These are phyloP conservation scores for Macrolepiota fuliginosa DNA, from an alignment of 768 basidiomycete species.

Conservation along the genomic window DNA sequence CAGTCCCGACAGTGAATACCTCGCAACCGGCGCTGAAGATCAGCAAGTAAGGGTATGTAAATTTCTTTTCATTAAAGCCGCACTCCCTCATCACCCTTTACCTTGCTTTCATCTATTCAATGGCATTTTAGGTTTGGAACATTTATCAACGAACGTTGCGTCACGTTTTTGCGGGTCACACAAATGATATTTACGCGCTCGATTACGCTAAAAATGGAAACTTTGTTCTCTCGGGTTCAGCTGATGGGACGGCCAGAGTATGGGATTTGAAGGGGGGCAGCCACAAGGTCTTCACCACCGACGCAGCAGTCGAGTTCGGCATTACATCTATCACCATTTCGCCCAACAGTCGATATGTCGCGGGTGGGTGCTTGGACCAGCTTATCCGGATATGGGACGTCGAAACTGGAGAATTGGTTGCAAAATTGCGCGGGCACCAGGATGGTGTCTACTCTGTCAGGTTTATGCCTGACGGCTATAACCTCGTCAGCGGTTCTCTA, in stretches of 20 bases:
- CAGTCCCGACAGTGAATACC: slow-evolving; percentile 88
- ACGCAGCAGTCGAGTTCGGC: slow-evolving; percentile 51
- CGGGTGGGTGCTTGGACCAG: slow-evolving; percentile 71
- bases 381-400: slow-evolving; percentile 84
- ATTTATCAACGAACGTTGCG: slow-evolving; percentile 78
- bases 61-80: slow-evolving; percentile 67
- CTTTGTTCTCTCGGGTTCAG: slow-evolving; percentile 86
- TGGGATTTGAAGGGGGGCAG: slow-evolving; percentile 42
- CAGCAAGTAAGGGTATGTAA: slow-evolving; percentile 81
- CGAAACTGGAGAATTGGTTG: slow-evolving; percentile 60
- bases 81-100: slow-evolving; percentile 66
- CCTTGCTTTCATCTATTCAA: slow-evolving; percentile 23
- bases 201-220: slow-evolving; percentile 88
- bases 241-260: slow-evolving; percentile 54
- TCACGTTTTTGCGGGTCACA: slow-evolving; percentile 83
- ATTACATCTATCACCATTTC: slow-evolving; percentile 81
- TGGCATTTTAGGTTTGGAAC: slow-evolving; percentile 76
- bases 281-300: slow-evolving; percentile 46
- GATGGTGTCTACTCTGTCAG: slow-evolving; percentile 88
- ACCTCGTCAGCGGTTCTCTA: slow-evolving; percentile 87
- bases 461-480: slow-evolving; percentile 91
- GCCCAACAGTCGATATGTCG: slow-evolving; percentile 65
- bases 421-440: slow-evolving; percentile 72
- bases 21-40: slow-evolving; percentile 97
- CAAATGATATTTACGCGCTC: slow-evolving; percentile 92